These are phyloP conservation scores for Priceomyces medius DNA, from an alignment of 805 yeast genomes.

Conservation along the genomic window DNA sequence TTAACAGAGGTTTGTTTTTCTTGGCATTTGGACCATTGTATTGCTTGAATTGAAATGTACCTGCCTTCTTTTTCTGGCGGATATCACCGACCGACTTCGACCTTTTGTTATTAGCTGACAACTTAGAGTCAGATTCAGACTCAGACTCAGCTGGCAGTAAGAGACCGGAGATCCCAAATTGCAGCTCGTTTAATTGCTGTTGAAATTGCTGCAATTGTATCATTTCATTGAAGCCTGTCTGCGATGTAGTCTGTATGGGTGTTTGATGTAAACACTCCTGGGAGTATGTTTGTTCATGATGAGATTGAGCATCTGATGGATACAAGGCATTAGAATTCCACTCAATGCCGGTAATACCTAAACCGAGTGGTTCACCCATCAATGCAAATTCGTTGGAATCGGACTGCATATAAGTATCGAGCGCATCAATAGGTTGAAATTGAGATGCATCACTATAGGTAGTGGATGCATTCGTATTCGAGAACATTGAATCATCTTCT, in stretches of 20 bases:
- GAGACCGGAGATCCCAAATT: conserved; percentile 5
- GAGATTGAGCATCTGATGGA: conserved; percentile 1
- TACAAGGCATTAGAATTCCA: conserved; percentile 8
- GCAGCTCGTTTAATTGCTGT: conserved; percentile 1
- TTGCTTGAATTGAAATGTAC: conserved; percentile 25
- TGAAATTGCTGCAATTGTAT: conserved; percentile 4
- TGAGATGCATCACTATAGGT: conserved; percentile 6
- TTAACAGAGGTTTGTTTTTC: conserved; percentile 11
- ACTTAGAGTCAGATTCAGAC: conserved; percentile 2
- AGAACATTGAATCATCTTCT: conserved; percentile 20
- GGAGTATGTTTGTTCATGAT: not conserved
- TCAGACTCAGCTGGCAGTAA: conserved; percentile 5
- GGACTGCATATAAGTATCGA: conserved; percentile 14
- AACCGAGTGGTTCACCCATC: conserved; percentile 20
- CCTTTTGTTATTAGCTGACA: conserved; percentile 19
- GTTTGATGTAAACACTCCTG: not conserved
- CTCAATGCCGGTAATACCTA: conserved; percentile 30
- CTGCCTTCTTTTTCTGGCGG: conserved; percentile 6
- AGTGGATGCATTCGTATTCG: conserved; percentile 10
- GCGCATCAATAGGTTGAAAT: conserved; percentile 4
- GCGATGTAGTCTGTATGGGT: not conserved
- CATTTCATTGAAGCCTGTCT: not conserved
- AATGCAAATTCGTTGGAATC: conserved; percentile 9
- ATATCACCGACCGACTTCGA: conserved; percentile 25
- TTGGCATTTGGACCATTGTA: conserved; percentile 26